Base-by-base conservation (phyloP, 768 basidiomycete species). In the Agaricus subrufescens region DNA sequence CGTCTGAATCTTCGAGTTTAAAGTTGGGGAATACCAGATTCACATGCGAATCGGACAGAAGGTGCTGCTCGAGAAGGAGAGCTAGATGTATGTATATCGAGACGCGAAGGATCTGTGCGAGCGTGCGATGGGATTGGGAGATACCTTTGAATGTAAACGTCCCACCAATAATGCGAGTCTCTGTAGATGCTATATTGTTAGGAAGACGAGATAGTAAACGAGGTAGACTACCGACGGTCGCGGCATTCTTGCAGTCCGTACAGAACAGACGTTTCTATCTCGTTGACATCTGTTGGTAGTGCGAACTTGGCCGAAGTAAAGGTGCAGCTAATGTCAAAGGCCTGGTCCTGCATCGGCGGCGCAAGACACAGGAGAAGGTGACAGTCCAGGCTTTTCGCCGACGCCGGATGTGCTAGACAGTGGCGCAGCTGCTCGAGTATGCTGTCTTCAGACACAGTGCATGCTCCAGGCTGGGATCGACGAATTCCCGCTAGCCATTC, bases 31-130 rank as follows among this genome's bases (percentile, higher is more conserved):
- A 79, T 34, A 66, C 70, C 34, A 87, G 67, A 6, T 67, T 65
- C n/a, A 85, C 74, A 48, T 75, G 68, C 0, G 77, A 82, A 65
- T 84, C 74, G 3, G 69, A 53, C 29, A 87, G 73, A 4, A 86
- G 65, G 38, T 79, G 75, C 62, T 86, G 84, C 61, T 87, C 86
- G 14, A 87, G 78, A 3, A 84, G 58, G 34, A 85, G 73, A 1
- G 84, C 82, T 1, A 85, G 73, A 61, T 84, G 80, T 8, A 75
- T 64, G 63, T 82, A 86, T 14, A 82, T 68, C 0, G 77, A 62
- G 9, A 87, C 60, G 14, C 79, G 76, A 14, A 89, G 79, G 15
- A 80, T 69, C 44, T 72, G 75, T 47, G 68, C 66, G 0, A 89
- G 72, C 0, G 73, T 56, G 3, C 62, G 58, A 59, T 85, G 34